Evolutionary conservation across 1,284 basidiomycete species (phyloP).

Genomic region (Apiotrichum montevideense): DNA sequence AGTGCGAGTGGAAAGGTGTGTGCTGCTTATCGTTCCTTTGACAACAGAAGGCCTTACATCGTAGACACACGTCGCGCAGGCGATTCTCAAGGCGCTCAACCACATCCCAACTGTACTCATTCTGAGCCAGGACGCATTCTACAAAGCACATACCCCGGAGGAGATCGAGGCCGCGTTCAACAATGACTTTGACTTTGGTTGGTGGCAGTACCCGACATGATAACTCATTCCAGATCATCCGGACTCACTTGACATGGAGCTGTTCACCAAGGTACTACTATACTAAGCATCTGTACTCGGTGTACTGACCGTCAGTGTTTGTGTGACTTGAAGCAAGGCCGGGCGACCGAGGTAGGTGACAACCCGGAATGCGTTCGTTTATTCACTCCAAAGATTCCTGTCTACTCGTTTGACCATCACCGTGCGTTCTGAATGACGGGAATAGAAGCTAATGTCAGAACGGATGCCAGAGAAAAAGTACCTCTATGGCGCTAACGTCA

Average conservation of each 20-base stretch:
- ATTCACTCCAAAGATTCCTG: slow-evolving; percentile 57
- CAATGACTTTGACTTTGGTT: slow-evolving; percentile 72
- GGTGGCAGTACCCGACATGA: neutral
- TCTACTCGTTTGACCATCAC: slow-evolving; percentile 90
- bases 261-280: slow-evolving; percentile 63
- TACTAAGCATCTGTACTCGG: neutral
- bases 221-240: slow-evolving; percentile 65
- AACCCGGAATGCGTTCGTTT: neutral
- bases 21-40: neutral
- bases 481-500: slow-evolving; percentile 89
- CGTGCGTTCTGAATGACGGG: slow-evolving; percentile 39
- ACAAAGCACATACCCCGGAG: slow-evolving; percentile 70
- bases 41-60: neutral
- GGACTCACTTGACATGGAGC: slow-evolving; percentile 81
- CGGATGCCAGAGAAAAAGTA: slow-evolving; percentile 79
- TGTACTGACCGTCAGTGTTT: slow-evolving; percentile 58
- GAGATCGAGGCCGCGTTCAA: slow-evolving; percentile 73
- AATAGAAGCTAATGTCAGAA: slow-evolving; percentile 42
- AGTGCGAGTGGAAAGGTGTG: slow-evolving; percentile 85
- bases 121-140: slow-evolving; percentile 83
- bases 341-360: slow-evolving; percentile 44
- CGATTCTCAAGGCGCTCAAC: slow-evolving; percentile 73
- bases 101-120: slow-evolving; percentile 84
- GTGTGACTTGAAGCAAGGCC: slow-evolving; percentile 72
- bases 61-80: slow-evolving; percentile 83